Conservation (phyloP, 2,329 filamentous ascomycete genomes). For the Neocatenulostroma microsporum region DNA sequence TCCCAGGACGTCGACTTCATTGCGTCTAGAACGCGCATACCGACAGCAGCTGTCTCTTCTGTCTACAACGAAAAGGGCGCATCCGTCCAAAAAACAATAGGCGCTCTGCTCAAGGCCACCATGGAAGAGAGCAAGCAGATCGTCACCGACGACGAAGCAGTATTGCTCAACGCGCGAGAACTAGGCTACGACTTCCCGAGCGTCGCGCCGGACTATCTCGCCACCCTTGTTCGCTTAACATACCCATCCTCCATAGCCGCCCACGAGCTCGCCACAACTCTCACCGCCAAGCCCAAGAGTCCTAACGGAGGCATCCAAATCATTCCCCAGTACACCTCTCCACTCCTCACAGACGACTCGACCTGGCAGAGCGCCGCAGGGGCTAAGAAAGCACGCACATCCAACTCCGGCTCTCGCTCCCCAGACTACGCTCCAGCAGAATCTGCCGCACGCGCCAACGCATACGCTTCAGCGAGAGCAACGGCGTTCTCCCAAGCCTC, state of each 20-base stretch:
- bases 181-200: slow-evolving; percentile 49
- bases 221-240: slow-evolving; percentile 51
- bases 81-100: slow-evolving; percentile 49
- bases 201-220: slow-evolving; percentile 42
- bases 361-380: slow-evolving; percentile 6
- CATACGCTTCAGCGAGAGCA: slow-evolving; percentile 40
- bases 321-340: slow-evolving; percentile 39
- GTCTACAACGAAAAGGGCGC: slow-evolving; percentile 53
- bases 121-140: slow-evolving; percentile 33
- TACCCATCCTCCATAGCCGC: slow-evolving; percentile 51
- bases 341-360: slow-evolving; percentile 28
- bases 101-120: slow-evolving; percentile 44
- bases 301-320: slow-evolving; percentile 39
- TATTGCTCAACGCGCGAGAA: slow-evolving; percentile 44
- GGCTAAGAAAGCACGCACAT: slow-evolving; percentile 5
- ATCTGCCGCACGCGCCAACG: slow-evolving; percentile 11
- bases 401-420: background rate
- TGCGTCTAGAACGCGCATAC: slow-evolving; percentile 42
- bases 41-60: slow-evolving; percentile 44
- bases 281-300: slow-evolving; percentile 35
- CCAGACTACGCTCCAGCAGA: background rate
- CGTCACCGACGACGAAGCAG: slow-evolving; percentile 34
- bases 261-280: slow-evolving; percentile 51
- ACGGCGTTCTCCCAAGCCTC: slow-evolving; percentile 52
- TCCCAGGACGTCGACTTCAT: slow-evolving; percentile 56